phyloP scores from a whole-genome alignment of 495 filamentous ascomycete species.

The Penicillium subrubescens region DNA sequence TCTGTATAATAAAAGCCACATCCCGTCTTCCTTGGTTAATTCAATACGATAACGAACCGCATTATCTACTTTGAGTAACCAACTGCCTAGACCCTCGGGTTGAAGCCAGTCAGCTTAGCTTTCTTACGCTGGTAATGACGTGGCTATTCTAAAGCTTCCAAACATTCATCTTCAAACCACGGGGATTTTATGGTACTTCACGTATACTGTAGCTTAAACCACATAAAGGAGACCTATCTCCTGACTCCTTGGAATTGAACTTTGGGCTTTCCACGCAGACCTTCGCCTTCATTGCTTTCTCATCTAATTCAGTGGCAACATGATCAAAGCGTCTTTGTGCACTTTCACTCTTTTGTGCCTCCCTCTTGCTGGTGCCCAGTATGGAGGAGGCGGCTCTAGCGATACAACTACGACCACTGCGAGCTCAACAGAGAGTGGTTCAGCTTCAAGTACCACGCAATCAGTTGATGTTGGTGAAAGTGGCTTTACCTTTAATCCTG shows the following conservation, averaged over 20 bases:
- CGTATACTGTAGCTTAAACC: not conserved
- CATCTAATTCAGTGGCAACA: not conserved
- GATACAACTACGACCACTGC: not conserved
- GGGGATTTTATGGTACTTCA: not conserved
- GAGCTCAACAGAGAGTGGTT: not conserved
- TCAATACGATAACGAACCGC: not conserved
- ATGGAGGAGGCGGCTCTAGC: not conserved
- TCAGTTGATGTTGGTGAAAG: conserved; percentile 33
- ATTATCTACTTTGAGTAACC: not conserved
- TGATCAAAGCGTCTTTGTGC: not conserved
- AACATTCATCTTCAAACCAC: not conserved
- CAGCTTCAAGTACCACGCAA: conserved; percentile 11
- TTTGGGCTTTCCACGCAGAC: not conserved
- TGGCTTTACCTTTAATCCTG: conserved; percentile 32
- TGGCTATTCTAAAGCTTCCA: not conserved
- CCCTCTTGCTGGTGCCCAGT: not conserved
- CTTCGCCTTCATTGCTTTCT: not conserved
- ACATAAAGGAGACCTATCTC: not conserved
- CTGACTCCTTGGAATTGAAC: not conserved
- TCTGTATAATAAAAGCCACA: not conserved
- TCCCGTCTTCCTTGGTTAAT: not conserved
- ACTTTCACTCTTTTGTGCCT: not conserved
- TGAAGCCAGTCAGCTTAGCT: not conserved
- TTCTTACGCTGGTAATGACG: not conserved
- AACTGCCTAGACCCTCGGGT: not conserved